Base-by-base conservation (phyloP, 495 filamentous ascomycete species). In the Penicillium cosmopolitanum region DNA sequence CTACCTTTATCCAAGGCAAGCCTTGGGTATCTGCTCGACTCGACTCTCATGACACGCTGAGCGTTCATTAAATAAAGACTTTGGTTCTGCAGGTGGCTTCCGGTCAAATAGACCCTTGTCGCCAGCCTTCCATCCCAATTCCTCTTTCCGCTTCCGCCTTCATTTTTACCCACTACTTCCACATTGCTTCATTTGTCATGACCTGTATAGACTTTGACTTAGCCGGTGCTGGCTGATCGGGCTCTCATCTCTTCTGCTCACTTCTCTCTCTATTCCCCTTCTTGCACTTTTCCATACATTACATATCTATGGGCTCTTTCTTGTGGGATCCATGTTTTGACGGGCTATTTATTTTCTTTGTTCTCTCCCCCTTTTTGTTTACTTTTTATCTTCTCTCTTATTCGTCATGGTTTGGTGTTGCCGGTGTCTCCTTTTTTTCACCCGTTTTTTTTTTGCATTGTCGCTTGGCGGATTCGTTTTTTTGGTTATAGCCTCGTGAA, bases 201-300 rank as follows among this genome's bases (percentile, higher is more conserved):
- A 62, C 61, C 54, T 68, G 65, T 62, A 71, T 71, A 69, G 68
- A 71, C 62, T 65, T 69, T 23, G 61, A 57, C 65, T 58, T 48
- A 19, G 42, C 42, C 42, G 61, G 55, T 60, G 60, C 60, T 54
- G 40, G 53, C 57, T 60, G 47, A 55, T 47, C 58, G 57, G 60
- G 57, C 53, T 68, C 57, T 63, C 52, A 18, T 46, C n/a, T 46
- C 42, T 16, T 16, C 42, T n/a, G 12, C 42, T n/a, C 46, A 23
- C 46, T 48, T 48, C 11, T 15, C 19, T 47, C 11, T 28, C n/a
- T 69, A 69, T 67, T 65, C 52, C 62, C 59, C 51, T 12, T 64
- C n/a, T 23, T 58, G 51, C 50, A 57, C 50, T 55, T 65, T 6
- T 48, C 46, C 57, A 67, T 65, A 70, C 59, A 69, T 65, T 56